Evolutionary conservation across 139 green algal genomes (phyloP).

Genomic region (Chara braunii): DNA sequence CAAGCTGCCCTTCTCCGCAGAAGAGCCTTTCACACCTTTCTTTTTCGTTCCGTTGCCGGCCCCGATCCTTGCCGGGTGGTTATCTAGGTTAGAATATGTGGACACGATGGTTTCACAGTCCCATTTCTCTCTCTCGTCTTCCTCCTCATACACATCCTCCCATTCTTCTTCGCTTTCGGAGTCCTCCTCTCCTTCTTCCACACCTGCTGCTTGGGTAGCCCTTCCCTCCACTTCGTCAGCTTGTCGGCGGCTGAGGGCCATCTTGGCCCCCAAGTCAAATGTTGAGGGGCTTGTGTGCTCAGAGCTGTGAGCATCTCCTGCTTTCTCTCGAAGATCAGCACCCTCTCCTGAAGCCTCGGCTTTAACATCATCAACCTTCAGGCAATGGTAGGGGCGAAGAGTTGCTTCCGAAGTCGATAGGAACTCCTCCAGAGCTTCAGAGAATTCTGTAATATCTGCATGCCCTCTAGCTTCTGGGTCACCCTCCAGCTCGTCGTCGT

Average conservation of each 20-base stretch:
- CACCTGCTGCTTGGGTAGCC: neutral
- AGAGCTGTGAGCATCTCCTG: too few relatives aligned
- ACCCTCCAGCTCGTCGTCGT: slow-evolving; percentile 43
- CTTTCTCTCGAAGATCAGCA: too few relatives aligned
- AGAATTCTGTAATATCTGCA: slow-evolving; percentile 50
- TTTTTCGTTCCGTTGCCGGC: neutral
- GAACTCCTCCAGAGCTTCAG: slow-evolving; percentile 67
- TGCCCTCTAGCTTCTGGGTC: slow-evolving; percentile 19
- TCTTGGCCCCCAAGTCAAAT: too few relatives aligned
- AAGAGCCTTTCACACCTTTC: neutral
- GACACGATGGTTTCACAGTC: slow-evolving; percentile 82
- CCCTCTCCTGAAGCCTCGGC: too few relatives aligned
- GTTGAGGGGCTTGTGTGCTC: too few relatives aligned
- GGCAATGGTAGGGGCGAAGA: too few relatives aligned
- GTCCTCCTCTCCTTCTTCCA: slow-evolving; percentile 9
- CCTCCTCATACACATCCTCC: slow-evolving; percentile 18
- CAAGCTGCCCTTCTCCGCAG: neutral
- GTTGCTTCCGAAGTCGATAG: too few relatives aligned
- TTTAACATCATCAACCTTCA: too few relatives aligned
- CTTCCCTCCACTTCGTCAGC: slow-evolving; percentile 1
- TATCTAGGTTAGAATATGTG: slow-evolving; percentile 68
- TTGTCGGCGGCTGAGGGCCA: too few relatives aligned
- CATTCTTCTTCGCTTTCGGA: slow-evolving; percentile 23
- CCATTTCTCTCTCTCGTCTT: slow-evolving; percentile 55
- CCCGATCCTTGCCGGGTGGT: slow-evolving; percentile 66